Evolutionary conservation across 2,329 filamentous ascomycete species (phyloP), one percentile per base, ranked within the genome.

Genomic region (Didymella exigua): DNA sequence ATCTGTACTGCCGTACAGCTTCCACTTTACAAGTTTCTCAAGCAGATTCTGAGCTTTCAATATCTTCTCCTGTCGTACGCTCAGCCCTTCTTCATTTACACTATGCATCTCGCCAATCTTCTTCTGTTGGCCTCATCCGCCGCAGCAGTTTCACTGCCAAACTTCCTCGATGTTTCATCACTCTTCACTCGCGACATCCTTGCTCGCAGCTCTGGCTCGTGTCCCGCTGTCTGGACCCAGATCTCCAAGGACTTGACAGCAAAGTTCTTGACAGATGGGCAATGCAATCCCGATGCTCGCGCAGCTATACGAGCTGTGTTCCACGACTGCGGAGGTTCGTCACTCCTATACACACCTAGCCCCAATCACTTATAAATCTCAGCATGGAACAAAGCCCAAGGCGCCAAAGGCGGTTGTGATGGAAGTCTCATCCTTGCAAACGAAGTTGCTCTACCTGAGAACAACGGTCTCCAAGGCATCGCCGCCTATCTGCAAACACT

Each of bases 391-490:
- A 54, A 14, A 14, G 42, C 50, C 30, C 59, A 53, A 50, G 61
- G 61, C 51, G 37, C 56, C 23, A 57, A 33, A 23, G 45, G 43
- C 18, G 59, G 55, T n/a, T 59, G 57, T 21, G 62, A 66, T 18
- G 62, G 62, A 5, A 54, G 46, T n/a, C 49, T 66, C 3, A 43
- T 64, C 11, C 49, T 62, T 1, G 45, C 52, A 13, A 42, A 33
- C 5, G 62, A 66, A 24, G 67, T 62, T 23, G 45, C 48, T 8
- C 62, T 71, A 8, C 16, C 54, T 3, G 68, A 73, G 33, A 71
- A 84, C 65, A 62, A 55, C 4, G 80, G 79, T 0, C 70, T 84
- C 4, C 56, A 69, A 49, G 67, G 65, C 4, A 78, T 80, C 30
- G 74, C 70, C 3, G 56, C 59, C 4, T 69, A 73, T 46, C 68